A percentile compares a stretch with the other conserved stretches of the same genome.
These are phyloP conservation scores for Podaxis sp. DNA, from an alignment of 768 basidiomycete genomes.

Conservation along the genomic window DNA sequence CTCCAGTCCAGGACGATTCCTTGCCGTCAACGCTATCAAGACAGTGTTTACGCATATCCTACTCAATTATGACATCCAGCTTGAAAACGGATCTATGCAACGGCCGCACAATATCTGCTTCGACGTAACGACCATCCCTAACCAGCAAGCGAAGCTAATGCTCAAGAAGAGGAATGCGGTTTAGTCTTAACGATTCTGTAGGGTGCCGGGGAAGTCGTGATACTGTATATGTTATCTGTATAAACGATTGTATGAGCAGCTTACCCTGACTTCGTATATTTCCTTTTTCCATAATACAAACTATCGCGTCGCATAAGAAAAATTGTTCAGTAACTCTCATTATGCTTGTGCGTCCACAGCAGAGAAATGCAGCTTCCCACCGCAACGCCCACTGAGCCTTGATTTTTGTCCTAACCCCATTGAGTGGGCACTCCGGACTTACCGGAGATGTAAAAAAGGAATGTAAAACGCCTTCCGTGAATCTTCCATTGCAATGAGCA, in stretches of 20 bases:
- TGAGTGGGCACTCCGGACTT: no score
- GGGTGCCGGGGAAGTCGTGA: not conserved
- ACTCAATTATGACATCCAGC: slow-evolving; percentile 34
- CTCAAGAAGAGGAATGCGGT: slow-evolving; percentile 14
- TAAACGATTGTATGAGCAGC: not conserved
- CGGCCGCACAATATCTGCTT: slow-evolving; percentile 3
- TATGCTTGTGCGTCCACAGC: no score
- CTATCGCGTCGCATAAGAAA: no score
- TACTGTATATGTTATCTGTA: not conserved
- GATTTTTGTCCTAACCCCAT: not conserved
- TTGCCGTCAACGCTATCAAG: slow-evolving; percentile 43
- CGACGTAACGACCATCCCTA: slow-evolving; percentile 5
- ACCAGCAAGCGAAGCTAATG: slow-evolving; percentile 9
- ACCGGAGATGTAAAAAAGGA: not conserved
- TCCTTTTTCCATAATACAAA: no score
- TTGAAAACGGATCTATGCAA: slow-evolving; percentile 7
- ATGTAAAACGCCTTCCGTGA: not conserved
- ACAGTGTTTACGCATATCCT: slow-evolving; percentile 36
- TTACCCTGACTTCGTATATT: no score
- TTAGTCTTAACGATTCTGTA: not conserved
- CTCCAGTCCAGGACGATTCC: slow-evolving; percentile 39
- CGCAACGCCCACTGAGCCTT: no score
- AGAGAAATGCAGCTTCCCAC: no score
- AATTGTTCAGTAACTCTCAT: no score
- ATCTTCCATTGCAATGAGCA: not conserved